Evolutionary conservation across 2,329 filamentous ascomycete genomes (phyloP).

Genomic region (Ceratocystis eucalypticola): DNA sequence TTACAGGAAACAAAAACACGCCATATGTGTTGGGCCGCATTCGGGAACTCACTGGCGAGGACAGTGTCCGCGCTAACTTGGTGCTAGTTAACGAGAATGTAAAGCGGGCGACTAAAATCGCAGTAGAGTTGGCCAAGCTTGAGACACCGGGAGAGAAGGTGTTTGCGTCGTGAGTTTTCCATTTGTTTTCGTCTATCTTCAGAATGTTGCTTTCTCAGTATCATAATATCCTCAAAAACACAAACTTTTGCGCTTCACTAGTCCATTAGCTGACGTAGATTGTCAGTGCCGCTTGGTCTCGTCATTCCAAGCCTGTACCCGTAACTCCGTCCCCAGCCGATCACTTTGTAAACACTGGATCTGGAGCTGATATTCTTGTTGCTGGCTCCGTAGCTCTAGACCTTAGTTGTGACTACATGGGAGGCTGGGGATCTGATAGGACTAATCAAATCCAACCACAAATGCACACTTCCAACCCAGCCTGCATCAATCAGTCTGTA

Average conservation of each 20-base stretch:
- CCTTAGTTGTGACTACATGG: conserved; percentile 62
- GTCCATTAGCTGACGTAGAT: not conserved
- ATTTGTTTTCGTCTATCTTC: not conserved
- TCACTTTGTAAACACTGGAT: conserved; percentile 21
- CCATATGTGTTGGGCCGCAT: conserved; percentile 71
- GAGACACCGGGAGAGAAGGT: conserved; percentile 12
- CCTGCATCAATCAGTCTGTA: conserved; percentile 65
- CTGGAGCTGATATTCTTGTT: conserved; percentile 55
- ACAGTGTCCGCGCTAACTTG: conserved; percentile 60
- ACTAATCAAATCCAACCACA: conserved; percentile 31
- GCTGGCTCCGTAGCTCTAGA: conserved; percentile 86
- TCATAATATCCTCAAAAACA: not conserved
- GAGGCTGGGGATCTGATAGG: conserved; percentile 21
- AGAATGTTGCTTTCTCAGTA: not conserved
- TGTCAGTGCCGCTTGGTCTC: not conserved
- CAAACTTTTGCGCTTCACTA: not conserved
- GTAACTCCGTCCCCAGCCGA: conserved; percentile 19
- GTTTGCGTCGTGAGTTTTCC: conserved; percentile 11
- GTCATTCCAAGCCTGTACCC: conserved; percentile 13
- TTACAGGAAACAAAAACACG: conserved; percentile 64
- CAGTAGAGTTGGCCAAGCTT: conserved; percentile 35
- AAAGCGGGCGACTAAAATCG: conserved; percentile 40
- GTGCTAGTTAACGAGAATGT: conserved; percentile 45
- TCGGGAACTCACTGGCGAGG: conserved; percentile 59
- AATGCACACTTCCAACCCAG: conserved; percentile 73